These are phyloP conservation scores for Aspergillus bombycis DNA, from an alignment of 2,329 filamentous ascomycete species.

Conservation along the genomic window DNA sequence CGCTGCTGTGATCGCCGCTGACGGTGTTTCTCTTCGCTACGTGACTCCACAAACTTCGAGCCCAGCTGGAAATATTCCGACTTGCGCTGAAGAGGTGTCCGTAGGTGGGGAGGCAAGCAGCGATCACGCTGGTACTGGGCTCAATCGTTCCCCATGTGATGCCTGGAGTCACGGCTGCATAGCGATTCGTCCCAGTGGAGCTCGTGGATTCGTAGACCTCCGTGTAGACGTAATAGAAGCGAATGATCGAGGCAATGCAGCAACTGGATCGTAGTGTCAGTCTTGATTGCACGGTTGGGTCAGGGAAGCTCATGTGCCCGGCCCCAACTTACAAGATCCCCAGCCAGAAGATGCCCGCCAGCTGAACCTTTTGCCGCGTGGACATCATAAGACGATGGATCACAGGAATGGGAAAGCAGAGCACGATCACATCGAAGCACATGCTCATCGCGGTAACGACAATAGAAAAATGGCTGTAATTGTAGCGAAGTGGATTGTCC, in stretches of 20 bases:
- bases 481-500: no score
- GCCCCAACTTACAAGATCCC: conserved; percentile 4
- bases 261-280: no score
- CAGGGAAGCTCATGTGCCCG: neutral
- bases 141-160: conserved; percentile 6
- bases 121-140: conserved; percentile 3
- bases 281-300: no score
- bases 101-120: conserved; percentile 4
- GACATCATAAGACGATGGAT: conserved; percentile 6
- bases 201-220: no score
- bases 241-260: no score
- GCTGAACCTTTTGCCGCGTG: conserved; percentile 1
- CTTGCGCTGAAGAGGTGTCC: neutral
- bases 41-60: no score
- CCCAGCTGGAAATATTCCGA: neutral
- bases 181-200: neutral
- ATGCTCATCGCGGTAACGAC: conserved; percentile 2
- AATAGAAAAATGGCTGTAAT: no score
- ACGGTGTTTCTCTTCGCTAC: no score
- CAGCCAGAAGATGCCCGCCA: conserved; percentile 8
- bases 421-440: conserved; percentile 5
- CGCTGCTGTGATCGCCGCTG: no score
- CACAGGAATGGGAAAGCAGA: conserved; percentile 7
- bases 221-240: no score
- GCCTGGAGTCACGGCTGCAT: conserved; percentile 1